Percentiles rank a stretch among this genome's conserved stretches.
Conservation (phyloP, 2,329 filamentous ascomycete species). For the Diaporthe australafricana region DNA sequence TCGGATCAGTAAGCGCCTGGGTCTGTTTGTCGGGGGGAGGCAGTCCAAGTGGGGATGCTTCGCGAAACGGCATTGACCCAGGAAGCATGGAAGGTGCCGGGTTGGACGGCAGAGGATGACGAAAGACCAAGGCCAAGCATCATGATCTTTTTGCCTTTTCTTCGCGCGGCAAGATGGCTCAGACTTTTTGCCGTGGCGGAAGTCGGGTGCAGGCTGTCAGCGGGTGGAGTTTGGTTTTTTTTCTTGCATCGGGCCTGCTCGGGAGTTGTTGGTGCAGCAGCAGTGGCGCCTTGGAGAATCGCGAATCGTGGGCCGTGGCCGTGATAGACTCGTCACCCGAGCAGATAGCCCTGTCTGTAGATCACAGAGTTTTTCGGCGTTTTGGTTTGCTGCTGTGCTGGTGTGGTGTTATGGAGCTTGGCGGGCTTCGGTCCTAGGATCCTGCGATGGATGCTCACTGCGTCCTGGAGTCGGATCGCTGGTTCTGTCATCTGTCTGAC, state of each 20-base stretch:
- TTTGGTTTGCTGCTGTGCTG: neutral
- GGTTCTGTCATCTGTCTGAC: neutral
- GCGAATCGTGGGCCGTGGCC: neutral
- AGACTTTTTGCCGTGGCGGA: neutral
- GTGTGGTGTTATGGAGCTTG: neutral
- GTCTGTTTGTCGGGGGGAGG: neutral
- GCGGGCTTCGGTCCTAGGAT: neutral
- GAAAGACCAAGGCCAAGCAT: constrained; percentile 3
- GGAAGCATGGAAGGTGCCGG: constrained; percentile 16
- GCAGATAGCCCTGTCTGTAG: neutral
- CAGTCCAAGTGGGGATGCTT: constrained; percentile 24
- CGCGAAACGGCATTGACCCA: constrained; percentile 20
- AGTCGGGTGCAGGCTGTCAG: constrained; percentile 21
- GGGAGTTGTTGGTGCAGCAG: neutral
- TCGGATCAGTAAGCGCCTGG: constrained; percentile 16
- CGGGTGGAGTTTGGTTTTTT: constrained; percentile 22
- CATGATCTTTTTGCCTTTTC: constrained; percentile 20
- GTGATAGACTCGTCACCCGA: constrained; percentile 12
- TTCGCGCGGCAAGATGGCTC: neutral
- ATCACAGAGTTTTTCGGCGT: neutral
- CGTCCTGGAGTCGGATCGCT: constrained; percentile 7
- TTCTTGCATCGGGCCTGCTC: constrained; percentile 7
- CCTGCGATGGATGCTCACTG: constrained; percentile 23
- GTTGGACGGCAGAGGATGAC: constrained; percentile 16
- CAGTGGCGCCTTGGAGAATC: constrained; percentile 5